Conservation (phyloP, 805 yeast species). For the Lachancea cidri region DNA sequence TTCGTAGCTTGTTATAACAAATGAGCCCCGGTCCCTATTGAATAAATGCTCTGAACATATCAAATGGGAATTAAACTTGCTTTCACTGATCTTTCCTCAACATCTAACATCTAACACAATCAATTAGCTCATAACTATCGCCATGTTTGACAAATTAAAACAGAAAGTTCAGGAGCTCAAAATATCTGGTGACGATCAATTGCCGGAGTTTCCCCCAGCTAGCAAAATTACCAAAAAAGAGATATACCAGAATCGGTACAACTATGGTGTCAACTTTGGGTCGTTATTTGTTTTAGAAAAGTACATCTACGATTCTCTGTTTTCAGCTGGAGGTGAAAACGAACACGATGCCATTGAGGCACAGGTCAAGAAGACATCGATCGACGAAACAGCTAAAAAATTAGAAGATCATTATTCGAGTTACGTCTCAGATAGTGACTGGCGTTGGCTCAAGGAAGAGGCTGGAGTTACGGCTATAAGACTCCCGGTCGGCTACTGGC, state of each 20-base stretch:
- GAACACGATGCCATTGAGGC: conserved; percentile 71
- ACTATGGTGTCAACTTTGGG: conserved; percentile 85
- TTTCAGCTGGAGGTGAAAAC: conserved; percentile 51
- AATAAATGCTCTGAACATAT: no score
- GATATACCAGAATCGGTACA: conserved; percentile 55
- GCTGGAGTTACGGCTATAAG: conserved; percentile 73
- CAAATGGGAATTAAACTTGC: no score
- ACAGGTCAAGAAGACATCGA: conserved; percentile 44
- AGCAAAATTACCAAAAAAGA: conserved; percentile 37
- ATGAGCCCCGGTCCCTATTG: background rate
- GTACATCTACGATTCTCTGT: conserved; percentile 65
- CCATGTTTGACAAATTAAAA: conserved; percentile 21
- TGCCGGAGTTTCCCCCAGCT: conserved; percentile 26
- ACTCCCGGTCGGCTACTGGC: conserved; percentile 92
- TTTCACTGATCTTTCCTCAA: no score
- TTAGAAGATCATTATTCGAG: conserved; percentile 62
- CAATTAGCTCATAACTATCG: no score
- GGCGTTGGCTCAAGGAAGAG: conserved; percentile 63
- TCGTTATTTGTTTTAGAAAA: conserved; percentile 73
- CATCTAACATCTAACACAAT: no score
- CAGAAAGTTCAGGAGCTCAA: conserved; percentile 19
- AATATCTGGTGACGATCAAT: conserved; percentile 25
- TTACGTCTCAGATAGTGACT: conserved; percentile 64
- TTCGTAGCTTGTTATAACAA: background rate
- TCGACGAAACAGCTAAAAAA: conserved; percentile 46